Conservation (phyloP, 2,329 filamentous ascomycete species). For the Ceratocystis diversiconidia region DNA sequence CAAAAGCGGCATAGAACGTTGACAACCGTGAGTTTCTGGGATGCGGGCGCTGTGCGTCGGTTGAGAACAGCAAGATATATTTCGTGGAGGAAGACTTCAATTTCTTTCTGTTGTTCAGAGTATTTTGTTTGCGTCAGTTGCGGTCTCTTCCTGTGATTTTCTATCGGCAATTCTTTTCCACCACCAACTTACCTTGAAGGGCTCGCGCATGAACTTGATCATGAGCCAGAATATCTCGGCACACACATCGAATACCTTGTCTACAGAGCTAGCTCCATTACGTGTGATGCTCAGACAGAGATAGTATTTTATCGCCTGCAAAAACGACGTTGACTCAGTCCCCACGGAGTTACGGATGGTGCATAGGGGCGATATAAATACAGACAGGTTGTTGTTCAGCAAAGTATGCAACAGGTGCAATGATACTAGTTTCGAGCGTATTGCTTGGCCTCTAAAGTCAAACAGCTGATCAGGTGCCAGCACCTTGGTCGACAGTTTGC, state of each 20-base stretch:
- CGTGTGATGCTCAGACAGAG: conserved; percentile 86
- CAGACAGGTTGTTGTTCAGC: conserved; percentile 79
- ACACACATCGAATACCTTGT: conserved; percentile 84
- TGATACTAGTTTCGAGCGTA: conserved; percentile 92
- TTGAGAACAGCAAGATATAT: conserved; percentile 90
- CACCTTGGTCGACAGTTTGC: conserved; percentile 88
- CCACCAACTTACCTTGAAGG: conserved; percentile 59
- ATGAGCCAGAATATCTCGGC: conserved; percentile 98
- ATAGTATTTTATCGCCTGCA: conserved; percentile 94
- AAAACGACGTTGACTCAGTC: conserved; percentile 75
- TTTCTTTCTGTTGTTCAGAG: conserved; percentile 54
- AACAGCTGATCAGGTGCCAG: conserved; percentile 81
- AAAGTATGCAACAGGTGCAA: conserved; percentile 91
- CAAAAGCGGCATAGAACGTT: conserved; percentile 71
- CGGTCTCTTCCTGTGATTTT: not conserved
- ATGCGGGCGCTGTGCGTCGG: conserved; percentile 68
- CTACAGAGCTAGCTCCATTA: conserved; percentile 87
- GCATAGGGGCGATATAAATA: conserved; percentile 83
- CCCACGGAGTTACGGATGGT: conserved; percentile 85
- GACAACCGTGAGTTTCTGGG: conserved; percentile 88
- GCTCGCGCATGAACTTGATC: conserved; percentile 81
- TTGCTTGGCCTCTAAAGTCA: conserved; percentile 83
- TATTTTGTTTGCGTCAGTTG: too few species aligned
- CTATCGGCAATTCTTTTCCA: not conserved
- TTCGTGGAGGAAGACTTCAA: conserved; percentile 95